Evolutionary conservation across 371 early-diverging fungal species (phyloP), one percentile per base, ranked within the genome.

Genomic region (Zychaea mexicana): DNA sequence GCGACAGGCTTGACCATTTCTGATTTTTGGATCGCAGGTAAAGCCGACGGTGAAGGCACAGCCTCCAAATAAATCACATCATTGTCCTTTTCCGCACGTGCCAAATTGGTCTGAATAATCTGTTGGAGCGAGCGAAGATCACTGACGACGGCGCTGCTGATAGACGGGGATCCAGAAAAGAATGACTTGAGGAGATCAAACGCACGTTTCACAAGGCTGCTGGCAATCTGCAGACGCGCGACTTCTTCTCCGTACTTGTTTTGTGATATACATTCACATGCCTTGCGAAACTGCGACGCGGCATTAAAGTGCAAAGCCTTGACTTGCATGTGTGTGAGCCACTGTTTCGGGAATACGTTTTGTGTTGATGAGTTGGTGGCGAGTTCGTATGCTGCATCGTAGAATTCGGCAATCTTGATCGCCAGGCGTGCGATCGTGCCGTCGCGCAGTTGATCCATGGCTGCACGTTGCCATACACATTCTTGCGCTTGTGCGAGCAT

Each of bases 401-500:
- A 96, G 32, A 86, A 83, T 42, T 86, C 86, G 3, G 92, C 85
- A 7, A 88, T 89, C 36, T 89, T 84, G 22, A 74, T 74, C 17
- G 96, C 94, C 21, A 96, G 79, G 12, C 89, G 88, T 30, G 94
- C 89, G 19, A 96, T 79, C 7, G 85, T 82, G 2, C 82, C 88
- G 57, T 93, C 87, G 60, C 89, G 92, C 76, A 92, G 85, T 45
- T 90, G 86, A 63, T 87, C 93, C 78, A 84, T 79, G 1, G 91
- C 87, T 17, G 93, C 90, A 55, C 93, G 89, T 59, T 85, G 86
- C 92, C 92, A 94, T 52, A 88, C 87, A 65, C 91, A 93, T 72
- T 96, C 95, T 67, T 96, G 95, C 26, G 95, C 95, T 71, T 95
- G 95, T 8, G 94, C 93, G 8, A 95, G 83, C 92, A 93, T 94